Evolutionary conservation across 345 rosid species (phyloP), one percentile per base, ranked within the genome.

Genomic region (Gossypium sturtianum): DNA sequence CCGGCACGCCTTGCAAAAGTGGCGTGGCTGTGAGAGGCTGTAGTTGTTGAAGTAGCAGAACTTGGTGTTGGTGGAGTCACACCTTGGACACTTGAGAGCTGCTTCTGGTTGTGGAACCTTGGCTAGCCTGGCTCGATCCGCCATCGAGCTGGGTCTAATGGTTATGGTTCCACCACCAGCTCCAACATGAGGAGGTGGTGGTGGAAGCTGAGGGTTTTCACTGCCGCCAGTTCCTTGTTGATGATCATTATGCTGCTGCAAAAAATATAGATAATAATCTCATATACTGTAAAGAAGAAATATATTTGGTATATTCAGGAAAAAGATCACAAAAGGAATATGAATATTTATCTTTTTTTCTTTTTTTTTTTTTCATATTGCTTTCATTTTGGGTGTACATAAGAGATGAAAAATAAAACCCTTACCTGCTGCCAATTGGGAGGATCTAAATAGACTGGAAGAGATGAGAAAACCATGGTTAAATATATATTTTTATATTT

Each of bases 1-100:
- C 56, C 94, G 91, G 48, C 97, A 92, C 11, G 85, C 86, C 77
- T 92, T 92, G 79, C 97, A 92, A 74, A 87, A 88, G 86, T 92
- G 86, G 59, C 97, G 93, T 8, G 94, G 97, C 74, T 92, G 97
- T 12, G 89, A 72, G 61, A 90, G 86, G 86, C 82, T 92, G 58
- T 92, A 92, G 84, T 92, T 92, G 44, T 92, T 92, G 88, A 82
- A 91, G 84, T 91, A 91, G 74, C 97, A 91, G 78, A 91, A 91
- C 77, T 91, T 91, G 34, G 97, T 91, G 83, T 92, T 92, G 73
- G 81, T 75, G 12, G 94, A 92, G 11, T 86, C 91, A 34, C 97
- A 92, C 79, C 97, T 76, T 0, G 97, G 97, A 74, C 97, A 92
- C 77, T 87, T 88, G 25, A 87, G 71, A 45, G 89, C 85, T 53